Percentiles rank a stretch among this genome's conserved stretches.
These are phyloP conservation scores for Phytophthora sp. DNA, from an alignment of 352 stramenopile species.

Conservation along the genomic window DNA sequence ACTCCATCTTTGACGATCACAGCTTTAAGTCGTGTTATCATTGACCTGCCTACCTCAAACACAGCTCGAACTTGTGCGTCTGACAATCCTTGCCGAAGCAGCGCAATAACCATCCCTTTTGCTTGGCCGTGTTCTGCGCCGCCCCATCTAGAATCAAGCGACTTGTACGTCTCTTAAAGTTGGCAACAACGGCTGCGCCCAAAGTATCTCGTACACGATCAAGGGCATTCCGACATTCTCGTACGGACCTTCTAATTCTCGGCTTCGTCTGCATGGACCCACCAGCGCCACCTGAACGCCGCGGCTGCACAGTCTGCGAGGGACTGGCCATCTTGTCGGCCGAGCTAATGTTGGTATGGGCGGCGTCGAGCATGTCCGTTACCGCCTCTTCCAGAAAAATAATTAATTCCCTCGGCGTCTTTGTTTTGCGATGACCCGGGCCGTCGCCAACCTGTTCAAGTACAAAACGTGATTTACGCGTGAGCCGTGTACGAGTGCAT, in stretches of 20 bases:
- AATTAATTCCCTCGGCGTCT: too few relatives aligned
- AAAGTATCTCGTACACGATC: not conserved
- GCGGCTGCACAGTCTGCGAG: too few relatives aligned
- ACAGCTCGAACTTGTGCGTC: not conserved
- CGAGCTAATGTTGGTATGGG: too few relatives aligned
- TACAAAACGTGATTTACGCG: too few relatives aligned
- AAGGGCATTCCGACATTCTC: not conserved
- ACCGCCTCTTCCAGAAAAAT: too few relatives aligned
- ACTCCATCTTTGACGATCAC: not conserved
- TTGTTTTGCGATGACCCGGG: too few relatives aligned
- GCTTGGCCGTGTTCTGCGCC: not conserved
- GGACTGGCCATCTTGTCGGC: too few relatives aligned
- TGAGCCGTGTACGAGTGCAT: too few relatives aligned
- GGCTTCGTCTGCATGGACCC: not conserved
- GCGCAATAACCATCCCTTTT: not conserved
- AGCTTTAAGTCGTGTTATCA: not conserved
- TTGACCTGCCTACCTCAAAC: not conserved
- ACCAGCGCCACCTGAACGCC: not conserved
- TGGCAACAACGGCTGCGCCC: not conserved
- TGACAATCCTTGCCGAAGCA: not conserved
- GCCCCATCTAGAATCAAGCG: not conserved
- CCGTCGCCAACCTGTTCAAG: too few relatives aligned
- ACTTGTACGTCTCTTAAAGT: not conserved
- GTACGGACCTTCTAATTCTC: not conserved
- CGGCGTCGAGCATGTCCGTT: too few relatives aligned